phyloP scores from a whole-genome alignment of 495 filamentous ascomycete species.

The Penicillium pancosmium region DNA sequence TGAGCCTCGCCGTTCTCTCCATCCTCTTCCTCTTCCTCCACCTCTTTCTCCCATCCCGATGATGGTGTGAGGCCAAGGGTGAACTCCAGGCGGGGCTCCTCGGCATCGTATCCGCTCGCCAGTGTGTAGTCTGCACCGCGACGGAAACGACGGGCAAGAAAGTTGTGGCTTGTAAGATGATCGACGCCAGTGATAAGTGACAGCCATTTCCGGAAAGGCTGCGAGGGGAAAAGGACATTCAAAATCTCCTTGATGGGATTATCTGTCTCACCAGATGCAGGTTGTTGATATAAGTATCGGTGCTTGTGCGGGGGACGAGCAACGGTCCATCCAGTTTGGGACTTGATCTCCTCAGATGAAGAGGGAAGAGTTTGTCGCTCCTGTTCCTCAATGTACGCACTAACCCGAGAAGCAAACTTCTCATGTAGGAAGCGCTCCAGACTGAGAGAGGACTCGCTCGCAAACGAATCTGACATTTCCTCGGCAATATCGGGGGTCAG shows the following conservation, averaged over 20 bases:
- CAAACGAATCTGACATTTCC: conserved; percentile 74
- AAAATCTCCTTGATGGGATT: conserved; percentile 76
- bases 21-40: conserved; percentile 55
- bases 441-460: conserved; percentile 78
- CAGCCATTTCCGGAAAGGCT: conserved; percentile 91
- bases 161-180: conserved; percentile 58
- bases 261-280: conserved; percentile 35
- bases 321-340: conserved; percentile 65
- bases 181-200: conserved; percentile 75
- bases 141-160: conserved; percentile 82
- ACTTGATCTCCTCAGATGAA: conserved; percentile 60
- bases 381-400: conserved; percentile 65
- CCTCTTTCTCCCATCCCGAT: conserved; percentile 77
- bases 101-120: conserved; percentile 76
- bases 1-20: conserved; percentile 42
- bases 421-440: conserved; percentile 75
- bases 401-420: conserved; percentile 71
- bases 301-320: conserved; percentile 94
- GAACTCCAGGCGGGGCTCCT: conserved; percentile 82
- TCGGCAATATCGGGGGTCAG: conserved; percentile 94
- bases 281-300: conserved; percentile 80
- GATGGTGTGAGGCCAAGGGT: conserved; percentile 83
- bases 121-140: conserved; percentile 89
- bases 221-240: conserved; percentile 76
- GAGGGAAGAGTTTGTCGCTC: conserved; percentile 52